Conservation (phyloP, 1,284 basidiomycete species). For the Stygiomarasmius scandens region DNA sequence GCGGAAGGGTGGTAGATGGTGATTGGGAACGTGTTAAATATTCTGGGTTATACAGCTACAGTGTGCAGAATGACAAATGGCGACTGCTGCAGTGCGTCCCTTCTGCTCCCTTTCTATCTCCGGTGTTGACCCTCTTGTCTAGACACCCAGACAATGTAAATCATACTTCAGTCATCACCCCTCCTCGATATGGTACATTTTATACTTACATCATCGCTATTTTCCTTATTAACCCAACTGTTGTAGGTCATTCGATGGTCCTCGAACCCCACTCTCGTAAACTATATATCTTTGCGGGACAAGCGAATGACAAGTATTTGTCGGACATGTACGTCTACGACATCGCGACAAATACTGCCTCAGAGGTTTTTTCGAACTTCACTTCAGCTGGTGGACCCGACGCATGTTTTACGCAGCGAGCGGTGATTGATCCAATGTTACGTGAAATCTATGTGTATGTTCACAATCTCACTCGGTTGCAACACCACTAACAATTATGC, state of each 20-base stretch:
- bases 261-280: constrained; percentile 59
- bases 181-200: constrained; percentile 60
- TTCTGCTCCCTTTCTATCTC: constrained; percentile 8
- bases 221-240: constrained; percentile 3
- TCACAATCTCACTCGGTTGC: constrained; percentile 4
- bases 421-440: constrained; percentile 62
- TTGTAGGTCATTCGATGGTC: constrained; percentile 75
- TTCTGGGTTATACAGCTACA: constrained; percentile 73
- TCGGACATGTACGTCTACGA: constrained; percentile 78
- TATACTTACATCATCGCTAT: constrained; percentile 1
- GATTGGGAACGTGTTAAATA: constrained; percentile 60
- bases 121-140: constrained; percentile 6
- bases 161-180: constrained; percentile 40
- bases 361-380: constrained; percentile 66
- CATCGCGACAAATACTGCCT: constrained; percentile 57
- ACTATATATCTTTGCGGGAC: constrained; percentile 73
- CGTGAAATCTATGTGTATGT: constrained; percentile 76
- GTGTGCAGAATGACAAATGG: constrained; percentile 66
- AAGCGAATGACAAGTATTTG: constrained; percentile 63
- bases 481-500: not conserved
- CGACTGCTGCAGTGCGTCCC: constrained; percentile 59
- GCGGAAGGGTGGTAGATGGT: constrained; percentile 73
- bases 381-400: constrained; percentile 61
- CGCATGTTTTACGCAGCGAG: constrained; percentile 70
- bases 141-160: constrained; percentile 37